Evolutionary conservation across 129 eudicot genomes (phyloP), one percentile per base, ranked within the genome.

Genomic region (Saposhnikovia divaricata): DNA sequence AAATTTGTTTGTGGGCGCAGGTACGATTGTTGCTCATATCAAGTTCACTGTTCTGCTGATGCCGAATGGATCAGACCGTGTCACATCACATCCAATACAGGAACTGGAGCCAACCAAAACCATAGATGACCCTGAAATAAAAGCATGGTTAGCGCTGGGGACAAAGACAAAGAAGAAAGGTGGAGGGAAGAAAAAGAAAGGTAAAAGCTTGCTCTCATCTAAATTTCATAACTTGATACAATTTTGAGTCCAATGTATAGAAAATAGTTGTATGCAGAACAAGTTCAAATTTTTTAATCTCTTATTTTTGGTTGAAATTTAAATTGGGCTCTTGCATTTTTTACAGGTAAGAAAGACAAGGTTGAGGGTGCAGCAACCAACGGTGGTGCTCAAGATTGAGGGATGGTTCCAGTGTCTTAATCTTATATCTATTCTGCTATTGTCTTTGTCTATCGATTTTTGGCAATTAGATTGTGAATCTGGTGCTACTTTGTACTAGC

Each of bases 41-140:
- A 94, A 94, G 45, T 94, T 94, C 83, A 96, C 99, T 4, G 99
- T 96, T 74, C 86, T 96, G 69, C 87, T 96, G 37, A 92, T 96
- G 97, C 97, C 99, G n/a, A 96, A 96, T 83, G 99, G 99, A 74
- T 96, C 98, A 5, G 99, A 96, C 71, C 90, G 98, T n/a, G 80
- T 96, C 59, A 95, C 97, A 12, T 82, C 91, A 27, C 97, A 92
- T 81, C 42, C 95, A 57, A 82, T 95, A 47, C 99, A 95, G 82
- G 99, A 95, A 81, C 85, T 96, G 84, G 91, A 96, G 79, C 90
- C 99, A 13, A 92, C 95, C 18, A 96, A 96, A 80, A 85, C 87
- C 15, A 83, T 89, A n/a, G 99, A 87, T 70, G 93, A 94, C 80
- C 97, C 96, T 43, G 97, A 94, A 81, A 86, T 94, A n/a, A 93